Evolutionary conservation across 257 asterid genomes (phyloP).

Genomic region (Solanum megistacrolobum): DNA sequence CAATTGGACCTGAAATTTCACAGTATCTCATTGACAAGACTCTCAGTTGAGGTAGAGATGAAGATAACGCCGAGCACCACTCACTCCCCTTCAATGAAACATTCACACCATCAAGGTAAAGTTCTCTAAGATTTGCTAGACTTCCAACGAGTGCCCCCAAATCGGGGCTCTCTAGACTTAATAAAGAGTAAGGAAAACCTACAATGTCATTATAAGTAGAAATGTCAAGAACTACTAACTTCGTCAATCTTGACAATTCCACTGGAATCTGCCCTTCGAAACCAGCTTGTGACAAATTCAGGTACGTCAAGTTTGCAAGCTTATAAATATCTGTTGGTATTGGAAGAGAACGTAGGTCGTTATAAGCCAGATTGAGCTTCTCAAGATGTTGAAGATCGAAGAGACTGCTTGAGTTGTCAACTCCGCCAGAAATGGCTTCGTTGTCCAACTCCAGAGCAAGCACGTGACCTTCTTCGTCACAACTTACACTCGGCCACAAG

Average conservation of each 20-base stretch:
- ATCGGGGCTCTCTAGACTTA: not conserved
- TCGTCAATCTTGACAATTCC: slow-evolving; percentile 24
- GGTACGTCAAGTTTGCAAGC: slow-evolving; percentile 26
- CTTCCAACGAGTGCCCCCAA: not conserved
- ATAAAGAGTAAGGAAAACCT: not conserved
- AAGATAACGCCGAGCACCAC: slow-evolving; percentile 9
- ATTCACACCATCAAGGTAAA: not conserved
- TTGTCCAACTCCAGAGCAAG: slow-evolving; percentile 26
- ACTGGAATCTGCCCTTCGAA: slow-evolving; percentile 39
- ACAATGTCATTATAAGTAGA: not conserved
- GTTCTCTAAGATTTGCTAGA: not conserved
- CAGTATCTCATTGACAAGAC: not conserved
- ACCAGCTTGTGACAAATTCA: slow-evolving; percentile 45
- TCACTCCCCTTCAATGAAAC: not conserved
- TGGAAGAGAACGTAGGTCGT: slow-evolving; percentile 10
- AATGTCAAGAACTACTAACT: slow-evolving; percentile 4
- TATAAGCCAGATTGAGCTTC: slow-evolving; percentile 39
- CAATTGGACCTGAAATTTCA: slow-evolving; percentile 6
- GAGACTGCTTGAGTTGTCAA: slow-evolving; percentile 29
- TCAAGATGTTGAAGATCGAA: slow-evolving; percentile 27
- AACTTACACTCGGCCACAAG: slow-evolving; percentile 43
- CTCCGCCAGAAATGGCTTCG: slow-evolving; percentile 21
- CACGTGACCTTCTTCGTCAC: slow-evolving; percentile 42
- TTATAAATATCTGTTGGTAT: slow-evolving; percentile 33
- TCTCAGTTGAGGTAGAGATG: slow-evolving; percentile 6